phyloP scores from a whole-genome alignment of 352 stramenopile species.

The Globisporangium parvum region DNA sequence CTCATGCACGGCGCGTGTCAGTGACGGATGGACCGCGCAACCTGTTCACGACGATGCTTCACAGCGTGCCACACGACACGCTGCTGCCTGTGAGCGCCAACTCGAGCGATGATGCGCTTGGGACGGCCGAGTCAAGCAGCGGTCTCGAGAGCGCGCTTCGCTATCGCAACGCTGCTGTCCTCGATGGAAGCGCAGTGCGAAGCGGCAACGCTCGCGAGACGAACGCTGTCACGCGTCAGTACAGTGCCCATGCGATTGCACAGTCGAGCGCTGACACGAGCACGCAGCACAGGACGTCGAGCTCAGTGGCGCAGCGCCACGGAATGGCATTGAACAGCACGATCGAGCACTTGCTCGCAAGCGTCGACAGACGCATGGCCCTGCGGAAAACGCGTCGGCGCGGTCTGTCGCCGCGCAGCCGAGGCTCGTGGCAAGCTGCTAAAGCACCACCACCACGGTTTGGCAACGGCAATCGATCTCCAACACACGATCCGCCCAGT shows the following conservation, averaged over 20 bases:
- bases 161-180: constrained; percentile 31
- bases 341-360: neutral
- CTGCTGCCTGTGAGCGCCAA: neutral
- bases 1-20: constrained; percentile 6
- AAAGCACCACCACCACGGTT: neutral
- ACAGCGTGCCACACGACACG: constrained; percentile 8
- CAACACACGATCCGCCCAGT: no score
- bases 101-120: neutral
- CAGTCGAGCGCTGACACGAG: neutral
- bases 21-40: constrained; percentile 18
- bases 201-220: neutral
- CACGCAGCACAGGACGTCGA: neutral
- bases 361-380: neutral
- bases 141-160: constrained; percentile 6
- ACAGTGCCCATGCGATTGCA: constrained; percentile 13
- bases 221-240: constrained; percentile 19
- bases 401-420: no score
- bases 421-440: neutral
- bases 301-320: neutral
- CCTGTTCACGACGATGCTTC: constrained; percentile 25
- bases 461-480: no score
- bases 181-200: constrained; percentile 18
- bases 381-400: neutral
- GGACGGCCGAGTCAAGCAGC: neutral
- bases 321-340: neutral